These are phyloP conservation scores for Scorias spongiosa DNA, from an alignment of 2,329 filamentous ascomycete species.

Conservation along the genomic window DNA sequence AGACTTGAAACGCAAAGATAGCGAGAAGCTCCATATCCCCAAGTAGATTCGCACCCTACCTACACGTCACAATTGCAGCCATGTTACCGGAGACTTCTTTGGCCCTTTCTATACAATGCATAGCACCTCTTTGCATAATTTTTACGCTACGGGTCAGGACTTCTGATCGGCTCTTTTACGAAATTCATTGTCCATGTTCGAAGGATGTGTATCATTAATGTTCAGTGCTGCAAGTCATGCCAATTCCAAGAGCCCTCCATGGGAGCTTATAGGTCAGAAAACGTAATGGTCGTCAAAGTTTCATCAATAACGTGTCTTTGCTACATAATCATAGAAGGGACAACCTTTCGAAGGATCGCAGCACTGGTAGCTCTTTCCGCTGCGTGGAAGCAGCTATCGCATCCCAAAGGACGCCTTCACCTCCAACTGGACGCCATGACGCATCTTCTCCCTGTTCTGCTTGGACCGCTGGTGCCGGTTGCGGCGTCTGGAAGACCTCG, in stretches of 20 bases:
- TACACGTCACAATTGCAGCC: not conserved
- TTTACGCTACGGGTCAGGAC: no score
- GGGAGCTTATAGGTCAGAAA: no score
- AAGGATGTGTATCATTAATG: no score
- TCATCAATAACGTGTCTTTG: not conserved
- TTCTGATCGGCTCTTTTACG: no score
- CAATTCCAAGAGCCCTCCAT: no score
- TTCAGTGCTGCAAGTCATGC: no score
- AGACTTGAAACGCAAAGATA: conserved; percentile 16
- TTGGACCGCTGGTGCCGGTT: conserved; percentile 11
- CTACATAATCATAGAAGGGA: conserved; percentile 20
- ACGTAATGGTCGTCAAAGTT: no score
- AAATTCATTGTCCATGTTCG: no score
- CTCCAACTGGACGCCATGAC: conserved; percentile 6
- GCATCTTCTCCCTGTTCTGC: conserved; percentile 24
- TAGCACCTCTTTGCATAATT: no score
- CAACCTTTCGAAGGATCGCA: conserved; percentile 37
- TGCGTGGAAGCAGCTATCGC: conserved; percentile 22
- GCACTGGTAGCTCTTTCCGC: conserved; percentile 32
- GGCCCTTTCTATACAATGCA: no score
- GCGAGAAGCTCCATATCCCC: conserved; percentile 3
- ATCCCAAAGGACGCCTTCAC: conserved; percentile 31
- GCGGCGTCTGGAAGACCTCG: conserved; percentile 48
- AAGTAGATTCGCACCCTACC: not conserved
- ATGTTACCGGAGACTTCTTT: no score